Percentiles rank a stretch among this genome's conserved stretches.
These are phyloP conservation scores for Auricularia cornea DNA, from an alignment of 768 basidiomycete species.

Conservation along the genomic window DNA sequence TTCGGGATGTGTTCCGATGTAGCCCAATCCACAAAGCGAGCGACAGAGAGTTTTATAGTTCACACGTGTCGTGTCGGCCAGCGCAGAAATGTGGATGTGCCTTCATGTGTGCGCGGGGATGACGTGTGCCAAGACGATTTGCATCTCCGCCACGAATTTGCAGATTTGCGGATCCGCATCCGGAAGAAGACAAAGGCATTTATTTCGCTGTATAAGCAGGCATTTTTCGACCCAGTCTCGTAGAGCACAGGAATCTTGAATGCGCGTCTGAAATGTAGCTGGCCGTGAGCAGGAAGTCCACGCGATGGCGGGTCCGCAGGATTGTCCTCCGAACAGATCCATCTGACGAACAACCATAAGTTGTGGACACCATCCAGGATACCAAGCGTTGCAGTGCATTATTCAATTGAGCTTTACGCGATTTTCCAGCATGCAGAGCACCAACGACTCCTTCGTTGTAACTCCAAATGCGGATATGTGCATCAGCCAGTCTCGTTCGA, in stretches of 20 bases:
- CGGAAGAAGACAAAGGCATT: too few species aligned
- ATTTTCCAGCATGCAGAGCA: constrained; percentile 20
- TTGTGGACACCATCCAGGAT: constrained; percentile 12
- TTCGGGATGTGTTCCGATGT: too few species aligned
- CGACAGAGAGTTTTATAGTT: too few species aligned
- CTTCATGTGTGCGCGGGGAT: not conserved
- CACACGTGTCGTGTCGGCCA: not conserved
- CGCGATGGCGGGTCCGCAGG: constrained; percentile 28
- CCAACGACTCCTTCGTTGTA: constrained; percentile 37
- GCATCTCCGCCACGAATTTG: not conserved
- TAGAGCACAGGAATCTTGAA: not conserved
- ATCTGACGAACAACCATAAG: constrained; percentile 20
- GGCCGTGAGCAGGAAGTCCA: constrained; percentile 2
- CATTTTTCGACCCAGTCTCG: not conserved
- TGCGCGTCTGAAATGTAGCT: not conserved
- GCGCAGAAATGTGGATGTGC: not conserved
- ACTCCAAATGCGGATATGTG: constrained; percentile 25
- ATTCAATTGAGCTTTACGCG: too few species aligned
- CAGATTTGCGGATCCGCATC: not conserved
- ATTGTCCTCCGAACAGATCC: constrained; percentile 26
- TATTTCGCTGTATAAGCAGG: too few species aligned
- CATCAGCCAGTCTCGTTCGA: constrained; percentile 17
- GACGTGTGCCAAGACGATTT: not conserved
- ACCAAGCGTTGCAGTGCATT: constrained; percentile 25
- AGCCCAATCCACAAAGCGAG: too few species aligned